Evolutionary conservation across 1,139 yeast genomes (phyloP).

Genomic region (Yamadazyma oceani): DNA sequence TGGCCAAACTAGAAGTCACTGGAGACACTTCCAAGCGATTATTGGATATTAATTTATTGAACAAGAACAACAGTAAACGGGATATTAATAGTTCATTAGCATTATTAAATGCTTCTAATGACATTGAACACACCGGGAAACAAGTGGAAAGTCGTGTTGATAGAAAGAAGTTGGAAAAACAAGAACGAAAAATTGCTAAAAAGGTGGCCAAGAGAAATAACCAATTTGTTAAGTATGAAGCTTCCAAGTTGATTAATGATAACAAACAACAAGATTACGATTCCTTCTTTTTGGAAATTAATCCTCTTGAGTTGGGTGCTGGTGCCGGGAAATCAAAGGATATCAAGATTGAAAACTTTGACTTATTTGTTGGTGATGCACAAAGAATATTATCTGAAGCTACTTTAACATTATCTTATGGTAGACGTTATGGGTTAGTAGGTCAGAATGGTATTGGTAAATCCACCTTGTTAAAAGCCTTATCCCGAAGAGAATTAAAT

Average conservation of each 20-base stretch:
- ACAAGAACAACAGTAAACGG: conserved; percentile 60
- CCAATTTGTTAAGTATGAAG: conserved; percentile 87
- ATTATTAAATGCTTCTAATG: conserved; percentile 71
- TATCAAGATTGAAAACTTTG: conserved; percentile 89
- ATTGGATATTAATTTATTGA: conserved; percentile 64
- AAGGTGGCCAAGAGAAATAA: conserved; percentile 93
- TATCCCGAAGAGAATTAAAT: conserved; percentile 88
- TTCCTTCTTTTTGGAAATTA: conserved; percentile 89
- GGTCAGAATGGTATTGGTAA: conserved; percentile 99
- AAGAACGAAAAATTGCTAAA: conserved; percentile 94
- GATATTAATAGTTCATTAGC: conserved; percentile 73
- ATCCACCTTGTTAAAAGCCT: conserved; percentile 85
- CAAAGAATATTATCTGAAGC: conserved; percentile 90
- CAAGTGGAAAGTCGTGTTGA: conserved; percentile 93
- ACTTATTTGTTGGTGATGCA: conserved; percentile 92
- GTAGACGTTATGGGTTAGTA: conserved; percentile 94
- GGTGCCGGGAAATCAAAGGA: conserved; percentile 95
- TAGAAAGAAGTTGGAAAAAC: conserved; percentile 93
- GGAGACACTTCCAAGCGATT: conserved; percentile 86
- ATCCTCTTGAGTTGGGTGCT: conserved; percentile 88
- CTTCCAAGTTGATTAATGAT: conserved; percentile 78
- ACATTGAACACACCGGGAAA: conserved; percentile 89
- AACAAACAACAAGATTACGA: conserved; percentile 75
- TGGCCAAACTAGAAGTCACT: conserved; percentile 62
- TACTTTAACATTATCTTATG: conserved; percentile 80